Conservation (phyloP, 345 rosid species). For the Citrus unshiu region DNA sequence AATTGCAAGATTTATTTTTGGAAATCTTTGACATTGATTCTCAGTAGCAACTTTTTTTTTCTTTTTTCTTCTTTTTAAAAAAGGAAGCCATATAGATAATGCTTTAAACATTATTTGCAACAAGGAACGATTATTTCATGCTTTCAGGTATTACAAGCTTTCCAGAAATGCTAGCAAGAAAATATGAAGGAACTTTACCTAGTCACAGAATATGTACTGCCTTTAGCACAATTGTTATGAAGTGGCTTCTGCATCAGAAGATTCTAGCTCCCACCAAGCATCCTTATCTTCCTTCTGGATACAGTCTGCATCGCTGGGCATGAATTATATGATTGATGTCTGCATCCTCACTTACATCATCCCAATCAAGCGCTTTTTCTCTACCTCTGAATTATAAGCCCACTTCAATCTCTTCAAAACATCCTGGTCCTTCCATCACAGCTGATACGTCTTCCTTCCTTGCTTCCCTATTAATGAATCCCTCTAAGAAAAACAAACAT, state of each 20-base stretch:
- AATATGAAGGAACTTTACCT: not conserved
- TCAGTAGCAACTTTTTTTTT: no score
- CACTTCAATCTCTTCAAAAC: constrained; percentile 33
- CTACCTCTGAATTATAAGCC: constrained; percentile 6
- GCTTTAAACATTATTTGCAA: no score
- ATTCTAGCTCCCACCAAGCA: constrained; percentile 65
- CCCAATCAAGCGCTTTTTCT: constrained; percentile 19
- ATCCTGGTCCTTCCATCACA: constrained; percentile 34
- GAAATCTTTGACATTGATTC: no score
- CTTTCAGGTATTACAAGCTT: no score
- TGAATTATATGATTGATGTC: constrained; percentile 22
- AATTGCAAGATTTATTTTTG: no score
- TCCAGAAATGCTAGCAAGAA: no score
- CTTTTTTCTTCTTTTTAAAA: no score
- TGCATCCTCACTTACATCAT: not conserved
- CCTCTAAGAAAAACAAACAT: constrained; percentile 70
- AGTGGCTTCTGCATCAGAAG: constrained; percentile 36
- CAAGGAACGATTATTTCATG: no score
- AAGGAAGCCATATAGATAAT: no score
- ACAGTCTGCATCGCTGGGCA: constrained; percentile 16
- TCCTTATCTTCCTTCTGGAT: constrained; percentile 25
- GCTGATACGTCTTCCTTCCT: constrained; percentile 69
- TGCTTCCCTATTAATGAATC: constrained; percentile 74
- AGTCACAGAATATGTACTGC: not conserved
- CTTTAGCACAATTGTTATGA: constrained; percentile 6